Base-by-base conservation (phyloP, 495 filamentous ascomycete species). In the Penicillium antarcticum region DNA sequence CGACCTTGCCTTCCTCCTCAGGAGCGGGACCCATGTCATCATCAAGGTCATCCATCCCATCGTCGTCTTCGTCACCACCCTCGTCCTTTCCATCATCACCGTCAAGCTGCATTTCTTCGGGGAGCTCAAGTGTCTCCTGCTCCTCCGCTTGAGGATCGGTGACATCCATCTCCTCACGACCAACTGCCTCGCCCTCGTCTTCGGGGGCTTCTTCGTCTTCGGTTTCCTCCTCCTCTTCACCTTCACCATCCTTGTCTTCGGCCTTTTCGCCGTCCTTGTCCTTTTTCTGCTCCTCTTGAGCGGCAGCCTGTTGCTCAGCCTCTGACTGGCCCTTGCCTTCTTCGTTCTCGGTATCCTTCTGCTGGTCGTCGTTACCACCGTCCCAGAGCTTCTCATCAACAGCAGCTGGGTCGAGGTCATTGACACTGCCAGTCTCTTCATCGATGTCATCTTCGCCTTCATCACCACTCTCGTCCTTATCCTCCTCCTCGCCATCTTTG, bases 361-460 rank as follows among this genome's bases (percentile, higher is more conserved):
- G 84, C 24, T 86, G 75, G 13, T 91, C 86, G 42, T 89, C 86
- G 14, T 79, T 82, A 37, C 81, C 82, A 8, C 87, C 91, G 68
- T 97, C 91, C 94, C 94, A 98, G 75, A 97, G 86, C 73, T 97
- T 97, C 70, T 98, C 94, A 65, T 98, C 94, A 1, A 98, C 86
- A 13, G 91, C 89, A 14, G 83, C 86, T 6, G 89, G 84, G 56
- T 95, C 91, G 16, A 95, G 74, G 56, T 92, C 89, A 74, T 96
- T 87, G 5, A 98, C 89, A 63, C 88, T 85, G 5, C 91, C 95
- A 8, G 84, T 77, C 71, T 96, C 88, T 60, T 96, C 92, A 51
- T 96, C 91, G 55, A 95, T 82, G 48, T 87, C 83, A 24, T 84
- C 80, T 16, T 85, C 81, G 18, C 76, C 80, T 46, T 80, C 80